Conservation (phyloP, 306 rosid species). For the Ziziphus jujuba region DNA sequence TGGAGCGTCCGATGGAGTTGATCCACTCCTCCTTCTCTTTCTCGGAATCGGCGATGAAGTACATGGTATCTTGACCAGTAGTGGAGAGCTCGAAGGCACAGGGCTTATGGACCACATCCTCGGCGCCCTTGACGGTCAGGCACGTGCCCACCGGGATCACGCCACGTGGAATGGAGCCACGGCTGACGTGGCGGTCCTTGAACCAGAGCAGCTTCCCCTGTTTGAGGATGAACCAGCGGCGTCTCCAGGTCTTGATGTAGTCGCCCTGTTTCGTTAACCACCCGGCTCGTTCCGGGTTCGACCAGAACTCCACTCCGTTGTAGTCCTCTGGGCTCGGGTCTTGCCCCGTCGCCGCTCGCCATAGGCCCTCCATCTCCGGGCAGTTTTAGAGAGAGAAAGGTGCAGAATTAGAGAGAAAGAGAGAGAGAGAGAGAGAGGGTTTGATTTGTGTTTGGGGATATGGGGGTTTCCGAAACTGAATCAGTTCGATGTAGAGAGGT, state of each 20-base stretch:
- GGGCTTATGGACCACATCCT: conserved; percentile 62
- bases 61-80: conserved; percentile 46
- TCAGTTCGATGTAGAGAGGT: no score
- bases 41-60: conserved; percentile 63
- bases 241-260: conserved; percentile 70
- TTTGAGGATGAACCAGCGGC: conserved; percentile 75
- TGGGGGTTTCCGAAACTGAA: no score
- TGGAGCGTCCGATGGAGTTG: conserved; percentile 53
- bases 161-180: conserved; percentile 56
- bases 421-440: not conserved
- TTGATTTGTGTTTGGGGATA: no score
- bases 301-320: conserved; percentile 61
- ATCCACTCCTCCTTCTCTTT: conserved; percentile 66
- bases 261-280: conserved; percentile 75
- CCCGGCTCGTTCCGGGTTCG: conserved; percentile 58
- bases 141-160: conserved; percentile 57
- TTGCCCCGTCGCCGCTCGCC: conserved; percentile 77
- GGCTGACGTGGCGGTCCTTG: conserved; percentile 41
- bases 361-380: conserved; percentile 53
- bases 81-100: conserved; percentile 70
- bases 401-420: not conserved
- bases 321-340: conserved; percentile 67
- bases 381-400: not conserved
- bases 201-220: conserved; percentile 66
- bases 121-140: conserved; percentile 72